phyloP scores from a whole-genome alignment of 345 rosid species.

The Triadica sebifera region DNA sequence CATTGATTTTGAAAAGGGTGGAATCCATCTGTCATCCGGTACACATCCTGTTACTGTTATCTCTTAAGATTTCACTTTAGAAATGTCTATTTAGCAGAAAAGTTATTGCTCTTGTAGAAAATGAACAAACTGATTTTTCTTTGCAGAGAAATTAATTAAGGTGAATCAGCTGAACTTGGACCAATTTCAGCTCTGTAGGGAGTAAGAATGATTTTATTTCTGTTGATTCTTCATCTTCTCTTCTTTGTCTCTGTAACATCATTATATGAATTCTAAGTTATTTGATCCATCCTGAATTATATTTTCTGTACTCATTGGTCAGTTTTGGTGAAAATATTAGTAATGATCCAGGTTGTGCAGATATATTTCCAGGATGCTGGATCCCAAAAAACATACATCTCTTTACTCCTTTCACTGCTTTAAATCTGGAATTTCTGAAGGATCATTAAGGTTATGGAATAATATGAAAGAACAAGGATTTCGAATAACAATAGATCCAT shows the following conservation, averaged over 20 bases:
- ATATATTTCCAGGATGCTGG: constrained; percentile 79
- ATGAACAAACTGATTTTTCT: constrained; percentile 14
- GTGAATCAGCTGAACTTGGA: constrained; percentile 68
- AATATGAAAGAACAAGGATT: too few species aligned
- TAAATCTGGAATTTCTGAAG: too few species aligned
- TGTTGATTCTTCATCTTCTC: neutral
- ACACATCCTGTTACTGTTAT: constrained; percentile 18
- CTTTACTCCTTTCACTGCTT: too few species aligned
- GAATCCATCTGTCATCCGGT: constrained; percentile 77
- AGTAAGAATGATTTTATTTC: constrained; percentile 49
- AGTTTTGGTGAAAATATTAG: constrained; percentile 80
- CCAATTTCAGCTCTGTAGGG: constrained; percentile 58
- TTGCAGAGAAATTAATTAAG: constrained; percentile 73
- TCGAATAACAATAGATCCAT: too few species aligned
- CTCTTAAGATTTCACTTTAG: constrained; percentile 8
- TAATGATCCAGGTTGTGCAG: constrained; percentile 73
- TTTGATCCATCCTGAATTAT: constrained; percentile 19
- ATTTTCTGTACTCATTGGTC: constrained; percentile 25
- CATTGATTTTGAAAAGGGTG: too few species aligned
- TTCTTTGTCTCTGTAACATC: neutral
- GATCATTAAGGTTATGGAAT: too few species aligned
- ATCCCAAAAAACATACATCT: too few species aligned
- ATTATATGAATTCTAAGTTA: neutral
- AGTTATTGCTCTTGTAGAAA: neutral
- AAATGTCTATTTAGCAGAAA: constrained; percentile 5